Conservation (phyloP, 2,329 filamentous ascomycete species). For the Elsinoe necatrix region DNA sequence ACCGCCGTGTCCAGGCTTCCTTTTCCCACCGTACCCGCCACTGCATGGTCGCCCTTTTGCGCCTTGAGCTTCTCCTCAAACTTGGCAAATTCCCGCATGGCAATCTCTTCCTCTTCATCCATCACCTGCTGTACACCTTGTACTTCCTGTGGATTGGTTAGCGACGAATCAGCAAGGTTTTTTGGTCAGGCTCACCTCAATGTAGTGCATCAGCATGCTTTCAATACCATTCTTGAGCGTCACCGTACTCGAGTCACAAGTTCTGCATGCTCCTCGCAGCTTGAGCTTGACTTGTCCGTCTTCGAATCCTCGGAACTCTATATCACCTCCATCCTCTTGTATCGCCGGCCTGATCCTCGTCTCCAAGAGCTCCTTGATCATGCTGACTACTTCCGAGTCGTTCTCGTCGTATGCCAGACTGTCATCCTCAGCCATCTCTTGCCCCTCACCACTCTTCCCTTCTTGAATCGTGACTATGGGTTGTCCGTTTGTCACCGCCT, state of each 20-base stretch:
- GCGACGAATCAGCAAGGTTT: not conserved
- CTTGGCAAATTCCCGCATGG: constrained; percentile 79
- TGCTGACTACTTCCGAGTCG: constrained; percentile 87
- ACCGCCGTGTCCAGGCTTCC: constrained; percentile 44
- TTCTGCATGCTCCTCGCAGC: constrained; percentile 84
- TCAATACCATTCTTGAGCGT: constrained; percentile 97
- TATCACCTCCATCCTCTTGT: constrained; percentile 95
- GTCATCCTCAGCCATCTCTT: constrained; percentile 48
- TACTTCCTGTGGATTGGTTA: constrained; percentile 56
- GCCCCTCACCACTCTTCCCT: constrained; percentile 46
- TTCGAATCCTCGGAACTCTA: constrained; percentile 80
- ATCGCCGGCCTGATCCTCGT: constrained; percentile 92
- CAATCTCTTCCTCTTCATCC: constrained; percentile 85
- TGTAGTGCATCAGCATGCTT: constrained; percentile 71
- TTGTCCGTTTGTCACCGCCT: constrained; percentile 77
- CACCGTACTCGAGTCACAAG: constrained; percentile 93
- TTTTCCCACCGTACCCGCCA: constrained; percentile 42
- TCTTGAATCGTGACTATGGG: constrained; percentile 66
- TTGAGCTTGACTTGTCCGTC: constrained; percentile 64
- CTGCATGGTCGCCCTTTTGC: constrained; percentile 47
- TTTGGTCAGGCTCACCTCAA: not conserved
- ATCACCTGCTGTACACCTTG: constrained; percentile 84
- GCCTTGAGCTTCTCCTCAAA: constrained; percentile 77
- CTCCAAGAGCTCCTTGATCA: constrained; percentile 97
- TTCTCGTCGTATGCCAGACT: constrained; percentile 77